phyloP scores from a whole-genome alignment of 306 rosid species.

The Malus domestica region ASM211411v1 NC_041795.1:19763501-19764000 shows the following conservation, averaged over 20 bases:
- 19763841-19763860: no score
- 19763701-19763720: not conserved
- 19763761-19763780: not conserved
- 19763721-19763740: not conserved
- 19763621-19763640: not conserved
- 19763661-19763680: not conserved
- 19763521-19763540: not conserved
- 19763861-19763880: not conserved
- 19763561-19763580: not conserved
- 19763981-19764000: no score
- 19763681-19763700: not conserved
- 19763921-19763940: no score
- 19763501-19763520: not conserved
- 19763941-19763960: no score
- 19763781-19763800: no score
- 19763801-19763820: not conserved
- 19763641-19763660: not conserved
- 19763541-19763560: not conserved
- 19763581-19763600: not conserved
- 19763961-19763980: no score
- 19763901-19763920: not conserved
- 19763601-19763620: not conserved
- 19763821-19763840: no score
- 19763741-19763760: not conserved
- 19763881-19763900: not conserved